Percentiles rank a stretch among this genome's conserved stretches.
Conservation (phyloP, 768 basidiomycete species). For the Coprinopsis sp. region DNA sequence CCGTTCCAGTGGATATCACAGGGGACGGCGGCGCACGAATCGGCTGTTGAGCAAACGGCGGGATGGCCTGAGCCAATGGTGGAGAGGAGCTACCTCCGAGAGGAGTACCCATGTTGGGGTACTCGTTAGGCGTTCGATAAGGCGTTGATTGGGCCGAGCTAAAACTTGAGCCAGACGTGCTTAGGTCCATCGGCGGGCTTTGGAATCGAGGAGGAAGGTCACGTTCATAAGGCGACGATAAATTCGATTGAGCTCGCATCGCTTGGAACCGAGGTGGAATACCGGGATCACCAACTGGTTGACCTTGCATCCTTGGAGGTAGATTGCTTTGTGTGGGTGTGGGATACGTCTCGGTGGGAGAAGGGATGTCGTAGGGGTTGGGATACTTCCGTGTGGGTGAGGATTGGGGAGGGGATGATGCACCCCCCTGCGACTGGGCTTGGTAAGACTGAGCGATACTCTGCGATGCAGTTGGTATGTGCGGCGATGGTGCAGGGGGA, state of each 20-base stretch:
- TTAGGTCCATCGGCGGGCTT: no score
- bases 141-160: not conserved
- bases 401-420: not conserved
- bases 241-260: not conserved
- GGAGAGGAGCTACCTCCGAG: no score
- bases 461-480: not conserved
- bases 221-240: not conserved
- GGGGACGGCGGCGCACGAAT: not conserved
- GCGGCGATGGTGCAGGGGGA: no score
- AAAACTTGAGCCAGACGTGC: no score
- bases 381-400: not conserved
- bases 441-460: slow-evolving; percentile 1
- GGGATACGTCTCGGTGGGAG: no score
- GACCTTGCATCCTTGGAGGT: not conserved
- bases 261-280: slow-evolving; percentile 3
- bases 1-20: slow-evolving; percentile 30
- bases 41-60: not conserved
- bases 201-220: slow-evolving; percentile 3
- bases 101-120: not conserved
- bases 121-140: slow-evolving; percentile 2
- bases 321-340: not conserved
- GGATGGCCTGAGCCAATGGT: no score
- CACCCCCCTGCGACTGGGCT: not conserved
- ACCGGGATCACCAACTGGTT: not conserved
- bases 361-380: not conserved